phyloP scores from a whole-genome alignment of 192 early-diverging fungal species.

The Linnemannia elongata region DNA sequence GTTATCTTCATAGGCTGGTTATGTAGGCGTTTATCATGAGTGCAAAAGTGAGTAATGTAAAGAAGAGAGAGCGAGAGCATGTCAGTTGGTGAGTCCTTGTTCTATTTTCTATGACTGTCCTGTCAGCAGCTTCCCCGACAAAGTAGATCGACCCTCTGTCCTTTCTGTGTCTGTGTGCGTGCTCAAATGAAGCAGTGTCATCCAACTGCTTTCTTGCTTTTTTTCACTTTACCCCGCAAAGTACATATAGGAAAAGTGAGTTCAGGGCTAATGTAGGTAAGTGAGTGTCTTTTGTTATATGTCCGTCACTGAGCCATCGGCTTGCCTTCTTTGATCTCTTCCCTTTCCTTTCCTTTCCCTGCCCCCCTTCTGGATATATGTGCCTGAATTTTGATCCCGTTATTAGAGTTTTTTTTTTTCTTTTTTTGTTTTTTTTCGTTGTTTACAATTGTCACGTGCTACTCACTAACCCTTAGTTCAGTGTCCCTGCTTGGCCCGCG shows the following conservation, averaged over 20 bases:
- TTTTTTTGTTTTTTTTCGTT: too few species aligned
- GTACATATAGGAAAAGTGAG: neutral
- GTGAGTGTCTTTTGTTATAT: too few species aligned
- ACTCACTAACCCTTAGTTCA: neutral
- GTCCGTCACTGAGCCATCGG: neutral
- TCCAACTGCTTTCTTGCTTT: neutral
- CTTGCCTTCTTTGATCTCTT: neutral
- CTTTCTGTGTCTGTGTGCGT: too few species aligned
- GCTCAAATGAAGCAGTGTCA: too few species aligned
- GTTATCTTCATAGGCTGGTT: too few species aligned
- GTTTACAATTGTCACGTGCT: constrained; percentile 4
- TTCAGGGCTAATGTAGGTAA: too few species aligned
- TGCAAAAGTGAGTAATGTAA: neutral
- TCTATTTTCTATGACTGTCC: neutral
- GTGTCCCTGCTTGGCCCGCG: constrained; percentile 1
- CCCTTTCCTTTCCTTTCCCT: neutral
- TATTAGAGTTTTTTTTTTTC: neutral
- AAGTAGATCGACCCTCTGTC: neutral
- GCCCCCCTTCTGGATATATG: neutral
- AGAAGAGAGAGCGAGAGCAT: neutral
- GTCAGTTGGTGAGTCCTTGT: neutral
- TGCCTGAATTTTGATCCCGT: constrained; percentile 5
- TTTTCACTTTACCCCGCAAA: neutral
- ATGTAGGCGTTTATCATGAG: too few species aligned
- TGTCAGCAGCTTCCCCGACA: constrained; percentile 22